Evolutionary conservation across 176 grass and related monocot species (phyloP).

Genomic region (Musa itinerans): DNA sequence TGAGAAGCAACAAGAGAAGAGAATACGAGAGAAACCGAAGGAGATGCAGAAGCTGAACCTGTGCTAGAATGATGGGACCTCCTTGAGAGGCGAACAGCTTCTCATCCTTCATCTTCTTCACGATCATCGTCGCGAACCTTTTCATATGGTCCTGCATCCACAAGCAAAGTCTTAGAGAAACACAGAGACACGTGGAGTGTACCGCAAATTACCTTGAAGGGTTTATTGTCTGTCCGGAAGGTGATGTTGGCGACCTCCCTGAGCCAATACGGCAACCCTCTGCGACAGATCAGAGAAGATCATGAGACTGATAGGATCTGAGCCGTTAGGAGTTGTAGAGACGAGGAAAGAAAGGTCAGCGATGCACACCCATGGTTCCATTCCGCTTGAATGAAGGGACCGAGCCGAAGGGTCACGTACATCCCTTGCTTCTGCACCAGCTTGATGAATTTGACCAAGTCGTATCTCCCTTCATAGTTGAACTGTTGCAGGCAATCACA

Average conservation of each 20-base stretch:
- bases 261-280: conserved; percentile 81
- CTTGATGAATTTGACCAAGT: conserved; percentile 61
- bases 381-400: conserved; percentile 80
- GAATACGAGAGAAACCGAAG: not conserved
- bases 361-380: conserved; percentile 74
- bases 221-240: conserved; percentile 75
- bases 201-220: conserved; percentile 47
- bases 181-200: not conserved
- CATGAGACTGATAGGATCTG: not conserved
- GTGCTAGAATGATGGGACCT: conserved; percentile 77
- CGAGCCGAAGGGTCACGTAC: conserved; percentile 55
- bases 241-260: conserved; percentile 55
- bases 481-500: conserved; percentile 38
- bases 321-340: not conserved
- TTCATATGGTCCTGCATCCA: conserved; percentile 52
- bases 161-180: not conserved
- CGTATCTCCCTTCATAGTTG: conserved; percentile 51
- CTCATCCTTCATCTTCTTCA: conserved; percentile 64
- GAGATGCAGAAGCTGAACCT: conserved; percentile 31
- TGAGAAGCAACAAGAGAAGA: not conserved
- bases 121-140: conserved; percentile 48
- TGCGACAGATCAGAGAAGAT: conserved; percentile 12
- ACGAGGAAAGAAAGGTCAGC: not conserved
- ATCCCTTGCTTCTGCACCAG: conserved; percentile 40
- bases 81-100: conserved; percentile 79